Percentiles rank a stretch among this genome's conserved stretches.
These are phyloP conservation scores for Phytophthora gonapodyides DNA, from an alignment of 352 stramenopile genomes.

Conservation along the genomic window DNA sequence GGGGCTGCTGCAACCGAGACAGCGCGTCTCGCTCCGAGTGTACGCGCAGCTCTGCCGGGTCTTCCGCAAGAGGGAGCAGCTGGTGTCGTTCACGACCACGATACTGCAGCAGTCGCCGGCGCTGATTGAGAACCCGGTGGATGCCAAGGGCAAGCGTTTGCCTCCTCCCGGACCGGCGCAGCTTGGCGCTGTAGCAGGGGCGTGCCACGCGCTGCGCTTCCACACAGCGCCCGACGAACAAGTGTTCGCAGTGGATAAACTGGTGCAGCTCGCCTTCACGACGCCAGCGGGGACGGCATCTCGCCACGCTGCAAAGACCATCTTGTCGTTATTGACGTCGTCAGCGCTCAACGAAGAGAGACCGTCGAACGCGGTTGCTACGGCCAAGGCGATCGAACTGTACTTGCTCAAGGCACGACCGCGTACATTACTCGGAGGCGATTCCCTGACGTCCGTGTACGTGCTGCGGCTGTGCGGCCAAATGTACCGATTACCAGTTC, in stretches of 20 bases:
- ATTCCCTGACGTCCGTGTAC: constrained; percentile 71
- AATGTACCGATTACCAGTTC: constrained; percentile 52
- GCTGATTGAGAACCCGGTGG: constrained; percentile 32
- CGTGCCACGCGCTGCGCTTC: constrained; percentile 66
- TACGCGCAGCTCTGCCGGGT: constrained; percentile 62
- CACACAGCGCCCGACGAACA: constrained; percentile 43
- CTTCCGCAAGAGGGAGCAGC: constrained; percentile 51
- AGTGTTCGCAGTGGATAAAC: constrained; percentile 40
- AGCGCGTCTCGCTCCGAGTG: constrained; percentile 58
- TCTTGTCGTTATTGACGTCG: constrained; percentile 56
- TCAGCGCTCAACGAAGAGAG: constrained; percentile 28
- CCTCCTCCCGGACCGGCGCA: constrained; percentile 41
- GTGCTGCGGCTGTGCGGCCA: constrained; percentile 62
- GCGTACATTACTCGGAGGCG: constrained; percentile 44
- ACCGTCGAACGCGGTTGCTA: constrained; percentile 16
- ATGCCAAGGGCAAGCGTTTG: constrained; percentile 56
- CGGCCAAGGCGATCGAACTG: constrained; percentile 51
- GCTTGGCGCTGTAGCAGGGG: constrained; percentile 50
- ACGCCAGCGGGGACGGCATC: constrained; percentile 47
- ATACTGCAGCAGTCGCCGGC: constrained; percentile 62
- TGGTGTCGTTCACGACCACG: constrained; percentile 43
- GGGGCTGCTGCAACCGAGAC: constrained; percentile 45
- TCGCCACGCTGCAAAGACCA: constrained; percentile 63
- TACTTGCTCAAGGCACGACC: constrained; percentile 58
- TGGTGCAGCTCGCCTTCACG: constrained; percentile 59